Base-by-base conservation (phyloP, 495 filamentous ascomycete species). In the Venustampulla echinocandica region DNA sequence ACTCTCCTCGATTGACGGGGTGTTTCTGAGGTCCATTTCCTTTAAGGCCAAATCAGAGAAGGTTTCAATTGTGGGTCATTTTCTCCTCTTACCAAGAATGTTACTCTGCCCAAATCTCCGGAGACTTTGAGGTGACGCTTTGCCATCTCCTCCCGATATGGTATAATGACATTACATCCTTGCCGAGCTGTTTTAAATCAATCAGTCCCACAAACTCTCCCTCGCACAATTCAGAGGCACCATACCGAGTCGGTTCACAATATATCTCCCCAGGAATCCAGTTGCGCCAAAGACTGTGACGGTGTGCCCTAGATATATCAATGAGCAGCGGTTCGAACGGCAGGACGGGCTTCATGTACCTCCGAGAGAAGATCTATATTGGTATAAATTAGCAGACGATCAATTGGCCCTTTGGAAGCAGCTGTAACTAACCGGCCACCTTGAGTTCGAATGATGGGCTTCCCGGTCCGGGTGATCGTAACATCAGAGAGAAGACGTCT, bases 271-370 rank as follows among this genome's bases (percentile, higher is more conserved):
- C 30, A 99, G 75, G 64, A 93, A 89, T 52, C 92, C 92, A 33
- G 90, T 95, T 52, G 93, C 93, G 66, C 92, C 92, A 66, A 99
- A 99, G 59, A 99, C 89, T 33, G 92, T 99, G 25, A 84, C 90
- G 49, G 89, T 96, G 66, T 97, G 87, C 43, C 87, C 90, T 87
- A 71, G n/a, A n/a, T 54, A 42, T 61, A 61, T 44, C 52, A 24
- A 50, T 67, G 46, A 62, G 62, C 46, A 15, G 3, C 13, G 19
- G n/a, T 39, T 18, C 46, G 28, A 14, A 4, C n/a, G 37, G 23
- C 4, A 0, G 10, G 17, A 3, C 10, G 4, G 18, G 10, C 22
- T 13, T n/a, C 45, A 44, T 17, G 45, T 65, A 90, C 85, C 85
- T 83, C 86, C 85, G 55, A 89, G 71, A 55, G 84, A 84, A 38